Evolutionary conservation across 1,139 yeast species (phyloP), one percentile per base, ranked within the genome.

Genomic region (Yamadazyma atmosphaerica): DNA sequence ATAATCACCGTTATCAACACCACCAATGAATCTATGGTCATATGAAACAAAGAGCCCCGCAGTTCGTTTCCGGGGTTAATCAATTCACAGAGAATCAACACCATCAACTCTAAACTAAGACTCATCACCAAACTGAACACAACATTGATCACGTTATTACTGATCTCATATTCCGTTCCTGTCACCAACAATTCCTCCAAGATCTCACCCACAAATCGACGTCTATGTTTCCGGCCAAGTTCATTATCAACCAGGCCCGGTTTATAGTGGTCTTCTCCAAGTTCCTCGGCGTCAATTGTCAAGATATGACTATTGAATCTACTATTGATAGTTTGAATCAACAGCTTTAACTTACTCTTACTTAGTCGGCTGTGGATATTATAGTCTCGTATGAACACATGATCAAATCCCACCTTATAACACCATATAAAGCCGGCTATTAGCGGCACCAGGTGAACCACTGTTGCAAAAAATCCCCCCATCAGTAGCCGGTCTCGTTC

Each of bases 31-130:
- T 63, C 60, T 33, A 71, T 64, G 33, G 68, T 60, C 19, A 60
- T 35, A 28, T 60, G 60, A 46, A 70, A 67, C 15, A 63, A 43
- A 14, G 47, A 30, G 2, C 58, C 46, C 3, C 54, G 47, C 11
- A 54, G 56, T 18, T 49, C 41, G 32, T 57, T 51, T 19, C 51
- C 37, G 28, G 56, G 60, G 8, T 39, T 45, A 5, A 62, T 55
- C 40, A 72, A 57, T 46, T 71, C 75, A 42, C 68, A 58, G 60
- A 71, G 56, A 54, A 72, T 64, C 15, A 71, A 50, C 3, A 64
- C 45, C 8, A 66, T 61, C 28, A 71, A 50, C 42, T 60, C 60
- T 5, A 63, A 47, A 35, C 72, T 64, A 11, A 67, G 50, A 12
- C 72, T 50, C 3, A 64, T 44, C 9, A 65, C 57, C 3, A 49